Conservation (phyloP, 2,329 filamentous ascomycete genomes). For the Xylariaceae sp. region DNA sequence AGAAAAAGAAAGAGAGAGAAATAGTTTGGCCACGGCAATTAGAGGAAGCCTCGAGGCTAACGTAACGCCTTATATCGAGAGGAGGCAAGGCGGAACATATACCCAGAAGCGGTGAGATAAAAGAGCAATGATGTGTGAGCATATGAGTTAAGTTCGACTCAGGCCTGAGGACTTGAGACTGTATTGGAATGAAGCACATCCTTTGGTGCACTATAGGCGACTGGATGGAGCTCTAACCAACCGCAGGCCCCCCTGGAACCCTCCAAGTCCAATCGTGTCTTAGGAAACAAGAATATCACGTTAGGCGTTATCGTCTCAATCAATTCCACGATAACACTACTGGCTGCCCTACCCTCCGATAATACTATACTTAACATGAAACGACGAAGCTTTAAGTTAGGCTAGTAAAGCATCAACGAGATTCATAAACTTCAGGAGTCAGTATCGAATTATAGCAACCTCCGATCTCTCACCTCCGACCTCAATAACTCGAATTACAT, state of each 20-base stretch:
- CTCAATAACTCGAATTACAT: too few relatives aligned
- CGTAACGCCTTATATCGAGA: not conserved
- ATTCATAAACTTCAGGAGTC: too few relatives aligned
- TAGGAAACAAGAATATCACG: not conserved
- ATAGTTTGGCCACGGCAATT: not conserved
- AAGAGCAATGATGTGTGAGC: not conserved
- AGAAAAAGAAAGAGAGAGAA: slow-evolving; percentile 6
- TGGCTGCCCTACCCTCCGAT: not conserved
- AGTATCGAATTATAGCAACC: too few relatives aligned
- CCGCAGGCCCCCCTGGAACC: not conserved
- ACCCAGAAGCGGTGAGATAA: not conserved
- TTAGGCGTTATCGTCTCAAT: not conserved
- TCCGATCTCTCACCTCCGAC: too few relatives aligned
- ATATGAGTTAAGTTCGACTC: not conserved
- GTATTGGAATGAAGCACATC: not conserved
- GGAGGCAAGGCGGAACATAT: slow-evolving; percentile 2
- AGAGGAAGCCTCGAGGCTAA: not conserved
- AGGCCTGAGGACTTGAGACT: not conserved
- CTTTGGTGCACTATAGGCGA: slow-evolving; percentile 1
- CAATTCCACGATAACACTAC: not conserved
- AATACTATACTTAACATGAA: too few relatives aligned
- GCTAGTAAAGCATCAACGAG: too few relatives aligned
- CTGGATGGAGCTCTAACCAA: not conserved
- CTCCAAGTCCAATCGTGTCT: not conserved
- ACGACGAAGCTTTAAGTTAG: too few relatives aligned